These are phyloP conservation scores for Hyaloscypha bicolor DNA, from an alignment of 495 filamentous ascomycete species.

Conservation along the genomic window DNA sequence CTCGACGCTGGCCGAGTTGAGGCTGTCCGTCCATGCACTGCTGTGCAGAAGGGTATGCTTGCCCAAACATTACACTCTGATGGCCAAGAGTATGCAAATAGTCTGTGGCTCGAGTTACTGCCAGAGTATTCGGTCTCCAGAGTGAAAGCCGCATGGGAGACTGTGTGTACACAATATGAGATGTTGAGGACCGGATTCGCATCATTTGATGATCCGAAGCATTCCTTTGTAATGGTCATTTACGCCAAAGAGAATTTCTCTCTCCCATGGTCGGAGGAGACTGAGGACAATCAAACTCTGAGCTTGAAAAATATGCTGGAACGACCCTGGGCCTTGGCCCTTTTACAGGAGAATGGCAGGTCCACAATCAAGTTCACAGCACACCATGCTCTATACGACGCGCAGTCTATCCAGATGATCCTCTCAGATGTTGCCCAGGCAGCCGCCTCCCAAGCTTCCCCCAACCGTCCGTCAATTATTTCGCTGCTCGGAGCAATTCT, in stretches of 20 bases:
- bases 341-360: slow-evolving; percentile 31
- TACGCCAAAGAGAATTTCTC: slow-evolving; percentile 38
- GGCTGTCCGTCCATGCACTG: slow-evolving; percentile 62
- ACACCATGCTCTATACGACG: slow-evolving; percentile 83
- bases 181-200: slow-evolving; percentile 32
- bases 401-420: slow-evolving; percentile 62
- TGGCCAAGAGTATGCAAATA: slow-evolving; percentile 65
- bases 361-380: slow-evolving; percentile 51
- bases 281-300: neutral
- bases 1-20: slow-evolving; percentile 37
- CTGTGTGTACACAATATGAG: slow-evolving; percentile 21
- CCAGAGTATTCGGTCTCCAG: slow-evolving; percentile 11
- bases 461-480: slow-evolving; percentile 36
- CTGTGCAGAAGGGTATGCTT: slow-evolving; percentile 65
- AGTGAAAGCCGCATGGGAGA: slow-evolving; percentile 27
- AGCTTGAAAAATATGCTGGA: slow-evolving; percentile 25
- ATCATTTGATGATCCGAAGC: slow-evolving; percentile 24
- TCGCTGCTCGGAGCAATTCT: slow-evolving; percentile 56
- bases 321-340: slow-evolving; percentile 47
- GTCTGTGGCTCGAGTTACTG: slow-evolving; percentile 47
- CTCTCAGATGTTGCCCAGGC: slow-evolving; percentile 54
- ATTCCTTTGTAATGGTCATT: slow-evolving; percentile 60
- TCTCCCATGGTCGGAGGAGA: slow-evolving; percentile 43
- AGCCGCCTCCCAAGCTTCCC: slow-evolving; percentile 36
- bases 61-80: slow-evolving; percentile 58